phyloP scores from a whole-genome alignment of 306 rosid species.

The Citrullus mucosospermus region DNA sequence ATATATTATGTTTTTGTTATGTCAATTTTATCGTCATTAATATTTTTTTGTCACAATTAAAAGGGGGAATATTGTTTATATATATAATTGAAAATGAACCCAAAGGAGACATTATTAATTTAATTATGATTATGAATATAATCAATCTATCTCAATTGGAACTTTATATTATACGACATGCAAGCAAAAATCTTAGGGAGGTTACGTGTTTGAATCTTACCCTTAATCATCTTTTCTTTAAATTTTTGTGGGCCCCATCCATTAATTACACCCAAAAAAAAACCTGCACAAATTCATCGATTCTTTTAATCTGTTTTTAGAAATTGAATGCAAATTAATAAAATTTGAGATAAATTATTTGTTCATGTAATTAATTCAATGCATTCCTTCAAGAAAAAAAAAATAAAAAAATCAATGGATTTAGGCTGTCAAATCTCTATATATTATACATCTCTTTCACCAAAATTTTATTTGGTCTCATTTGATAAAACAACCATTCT shows the following conservation, averaged over 20 bases:
- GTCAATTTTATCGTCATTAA: background rate
- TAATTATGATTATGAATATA: background rate
- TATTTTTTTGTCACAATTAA: no score
- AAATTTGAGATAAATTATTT: background rate
- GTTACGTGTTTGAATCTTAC: constrained; percentile 1
- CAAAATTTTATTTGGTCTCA: background rate
- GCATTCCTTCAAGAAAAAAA: no score
- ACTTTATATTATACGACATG: background rate
- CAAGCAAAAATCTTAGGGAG: background rate
- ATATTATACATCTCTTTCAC: background rate
- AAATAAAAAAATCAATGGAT: background rate
- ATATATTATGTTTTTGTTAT: background rate
- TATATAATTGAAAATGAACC: no score
- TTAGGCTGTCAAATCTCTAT: background rate
- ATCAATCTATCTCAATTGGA: background rate
- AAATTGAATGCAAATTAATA: background rate
- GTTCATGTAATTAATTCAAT: background rate
- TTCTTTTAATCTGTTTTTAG: background rate
- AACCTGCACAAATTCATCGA: background rate
- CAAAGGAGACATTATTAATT: background rate
- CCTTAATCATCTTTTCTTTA: background rate
- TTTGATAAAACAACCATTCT: background rate
- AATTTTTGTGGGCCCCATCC: background rate
- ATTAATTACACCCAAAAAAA: background rate
- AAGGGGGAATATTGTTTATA: no score